A percentile compares a stretch with the other conserved stretches of the same genome.
Conservation (phyloP, 441 rosid species). For the Raphanus hybrid region DNA sequence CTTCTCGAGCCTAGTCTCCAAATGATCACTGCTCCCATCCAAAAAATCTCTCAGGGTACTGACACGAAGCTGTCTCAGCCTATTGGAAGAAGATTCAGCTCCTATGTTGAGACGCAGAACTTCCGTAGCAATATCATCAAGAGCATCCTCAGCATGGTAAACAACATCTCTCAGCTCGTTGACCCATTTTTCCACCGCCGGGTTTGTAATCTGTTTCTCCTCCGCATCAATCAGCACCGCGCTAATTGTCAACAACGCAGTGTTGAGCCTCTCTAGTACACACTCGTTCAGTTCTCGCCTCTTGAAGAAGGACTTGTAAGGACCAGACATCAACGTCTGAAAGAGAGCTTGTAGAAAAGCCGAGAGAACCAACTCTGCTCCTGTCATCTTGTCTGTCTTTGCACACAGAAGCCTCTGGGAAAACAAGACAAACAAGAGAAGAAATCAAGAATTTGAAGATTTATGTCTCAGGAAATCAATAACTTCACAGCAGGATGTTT, state of each 20-base stretch:
- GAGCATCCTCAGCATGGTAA: constrained; percentile 49
- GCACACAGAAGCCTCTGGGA: constrained; percentile 7
- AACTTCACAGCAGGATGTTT: background rate
- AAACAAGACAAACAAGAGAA: constrained; percentile 12
- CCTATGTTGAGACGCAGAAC: constrained; percentile 41
- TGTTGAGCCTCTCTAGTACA: constrained; percentile 42
- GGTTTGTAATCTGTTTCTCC: constrained; percentile 45
- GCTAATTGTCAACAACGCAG: constrained; percentile 36
- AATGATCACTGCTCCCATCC: constrained; percentile 30
- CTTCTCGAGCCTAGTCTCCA: constrained; percentile 35
- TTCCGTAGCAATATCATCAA: constrained; percentile 44
- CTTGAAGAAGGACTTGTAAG: constrained; percentile 38
- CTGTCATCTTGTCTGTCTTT: constrained; percentile 10
- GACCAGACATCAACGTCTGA: constrained; percentile 37
- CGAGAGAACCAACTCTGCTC: constrained; percentile 38
- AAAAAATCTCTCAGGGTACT: constrained; percentile 35
- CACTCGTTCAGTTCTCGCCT: constrained; percentile 37
- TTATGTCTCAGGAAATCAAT: constrained; percentile 9
- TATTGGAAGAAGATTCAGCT: constrained; percentile 35
- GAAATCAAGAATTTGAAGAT: constrained; percentile 13
- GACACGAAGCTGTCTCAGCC: constrained; percentile 35
- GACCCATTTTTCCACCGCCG: constrained; percentile 40
- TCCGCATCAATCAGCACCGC: constrained; percentile 48
- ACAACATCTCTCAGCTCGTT: constrained; percentile 47
- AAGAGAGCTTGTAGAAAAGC: constrained; percentile 45